A percentile compares a stretch with the other conserved stretches of the same genome.
These are phyloP conservation scores for Ananas comosus DNA, from an alignment of 176 grass and related monocot genomes.

Conservation along the genomic window DNA sequence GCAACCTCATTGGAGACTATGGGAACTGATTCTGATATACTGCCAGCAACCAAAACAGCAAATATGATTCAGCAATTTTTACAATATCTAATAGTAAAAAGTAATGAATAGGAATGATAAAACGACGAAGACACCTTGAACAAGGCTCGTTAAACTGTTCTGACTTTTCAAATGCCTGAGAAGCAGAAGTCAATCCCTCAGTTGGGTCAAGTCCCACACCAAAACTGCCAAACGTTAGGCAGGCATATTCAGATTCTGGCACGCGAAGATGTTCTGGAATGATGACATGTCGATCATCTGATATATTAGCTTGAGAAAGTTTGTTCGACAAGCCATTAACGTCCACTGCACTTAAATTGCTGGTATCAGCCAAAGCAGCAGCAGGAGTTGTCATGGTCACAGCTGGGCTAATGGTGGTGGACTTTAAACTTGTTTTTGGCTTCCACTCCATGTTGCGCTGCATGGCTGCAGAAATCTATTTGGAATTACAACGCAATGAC, in stretches of 20 bases:
- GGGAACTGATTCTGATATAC: conserved; percentile 34
- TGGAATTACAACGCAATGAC: neutral
- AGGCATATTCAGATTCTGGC: conserved; percentile 47
- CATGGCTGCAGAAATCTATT: conserved; percentile 28
- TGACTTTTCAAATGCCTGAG: conserved; percentile 29
- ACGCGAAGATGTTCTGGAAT: conserved; percentile 72
- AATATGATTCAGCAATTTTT: no score
- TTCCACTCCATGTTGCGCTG: conserved; percentile 63
- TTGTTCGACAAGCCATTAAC: conserved; percentile 36
- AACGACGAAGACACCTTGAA: no score
- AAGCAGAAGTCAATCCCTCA: conserved; percentile 13
- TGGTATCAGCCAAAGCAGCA: conserved; percentile 22
- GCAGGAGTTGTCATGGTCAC: conserved; percentile 14
- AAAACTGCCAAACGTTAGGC: conserved; percentile 74
- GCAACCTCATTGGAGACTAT: conserved; percentile 16
- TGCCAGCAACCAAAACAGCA: conserved; percentile 19
- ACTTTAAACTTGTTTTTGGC: conserved; percentile 49
- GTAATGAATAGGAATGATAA: no score
- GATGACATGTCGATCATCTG: conserved; percentile 52
- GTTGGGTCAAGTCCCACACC: conserved; percentile 32
- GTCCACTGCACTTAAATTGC: conserved; percentile 24
- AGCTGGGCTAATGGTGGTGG: conserved; percentile 13
- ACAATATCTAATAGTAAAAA: no score
- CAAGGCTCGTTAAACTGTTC: conserved; percentile 43
- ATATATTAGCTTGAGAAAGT: conserved; percentile 38